These are phyloP conservation scores for Phaffia tasmanica DNA, from an alignment of 768 basidiomycete genomes.

Conservation along the genomic window DNA sequence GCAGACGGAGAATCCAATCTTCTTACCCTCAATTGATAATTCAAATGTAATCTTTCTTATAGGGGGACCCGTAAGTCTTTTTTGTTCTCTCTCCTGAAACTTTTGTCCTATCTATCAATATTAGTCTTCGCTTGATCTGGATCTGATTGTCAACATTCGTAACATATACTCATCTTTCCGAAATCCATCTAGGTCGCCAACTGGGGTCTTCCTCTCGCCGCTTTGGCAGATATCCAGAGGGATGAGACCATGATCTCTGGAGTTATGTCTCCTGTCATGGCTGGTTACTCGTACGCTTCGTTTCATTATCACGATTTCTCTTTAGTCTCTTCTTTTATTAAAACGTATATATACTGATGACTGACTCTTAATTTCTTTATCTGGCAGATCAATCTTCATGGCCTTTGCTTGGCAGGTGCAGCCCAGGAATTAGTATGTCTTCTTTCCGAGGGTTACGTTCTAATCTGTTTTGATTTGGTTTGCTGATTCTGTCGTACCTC, in stretches of 20 bases:
- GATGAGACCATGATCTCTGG: conserved; percentile 97
- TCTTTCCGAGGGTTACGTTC: neutral
- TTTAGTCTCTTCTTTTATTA: neutral
- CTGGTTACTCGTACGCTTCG: conserved; percentile 70
- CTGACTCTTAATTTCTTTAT: neutral
- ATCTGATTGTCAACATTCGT: neutral
- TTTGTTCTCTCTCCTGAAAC: neutral
- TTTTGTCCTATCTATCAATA: neutral
- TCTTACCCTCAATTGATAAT: neutral
- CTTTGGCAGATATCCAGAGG: conserved; percentile 74
- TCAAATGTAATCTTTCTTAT: neutral
- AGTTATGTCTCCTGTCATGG: conserved; percentile 85
- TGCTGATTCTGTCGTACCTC: neutral
- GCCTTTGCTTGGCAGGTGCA: conserved; percentile 24
- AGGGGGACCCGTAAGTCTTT: conserved; percentile 17
- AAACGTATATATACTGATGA: neutral
- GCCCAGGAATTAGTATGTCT: conserved; percentile 25
- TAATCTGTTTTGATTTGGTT: too few relatives aligned
- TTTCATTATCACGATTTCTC: neutral
- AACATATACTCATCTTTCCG: neutral
- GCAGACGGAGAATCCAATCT: neutral
- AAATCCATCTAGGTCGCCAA: conserved; percentile 63
- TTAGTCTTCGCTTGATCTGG: neutral
- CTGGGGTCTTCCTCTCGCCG: conserved; percentile 94
- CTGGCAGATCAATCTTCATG: conserved; percentile 26